phyloP scores from a whole-genome alignment of 352 stramenopile species.

The Globisporangium irregulare region DNA sequence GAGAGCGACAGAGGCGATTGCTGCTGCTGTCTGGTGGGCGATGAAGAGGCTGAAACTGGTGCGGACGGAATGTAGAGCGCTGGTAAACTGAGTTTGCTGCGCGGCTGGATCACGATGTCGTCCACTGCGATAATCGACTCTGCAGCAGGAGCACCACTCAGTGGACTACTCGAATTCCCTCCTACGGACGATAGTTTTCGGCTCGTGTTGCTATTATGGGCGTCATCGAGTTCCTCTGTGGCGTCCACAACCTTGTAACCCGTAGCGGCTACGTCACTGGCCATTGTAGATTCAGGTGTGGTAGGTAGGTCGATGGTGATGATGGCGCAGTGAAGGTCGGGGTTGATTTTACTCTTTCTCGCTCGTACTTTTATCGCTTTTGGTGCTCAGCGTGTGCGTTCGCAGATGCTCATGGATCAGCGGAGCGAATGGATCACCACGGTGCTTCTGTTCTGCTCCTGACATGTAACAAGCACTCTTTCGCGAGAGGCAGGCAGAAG shows the following conservation, averaged over 20 bases:
- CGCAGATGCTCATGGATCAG: neutral
- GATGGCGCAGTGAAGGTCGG: neutral
- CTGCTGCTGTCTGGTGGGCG: neutral
- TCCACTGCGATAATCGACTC: neutral
- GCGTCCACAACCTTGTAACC: neutral
- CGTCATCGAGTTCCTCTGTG: neutral
- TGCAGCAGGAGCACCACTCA: neutral
- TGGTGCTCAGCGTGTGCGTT: neutral
- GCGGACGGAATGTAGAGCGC: neutral
- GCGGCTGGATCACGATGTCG: conserved; percentile 7
- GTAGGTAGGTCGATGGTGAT: neutral
- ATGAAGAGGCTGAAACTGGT: neutral
- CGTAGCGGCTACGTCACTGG: neutral
- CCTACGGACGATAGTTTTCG: neutral
- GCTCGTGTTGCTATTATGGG: neutral
- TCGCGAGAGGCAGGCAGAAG: neutral
- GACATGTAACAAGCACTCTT: neutral
- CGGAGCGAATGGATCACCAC: neutral
- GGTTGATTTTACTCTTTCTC: neutral
- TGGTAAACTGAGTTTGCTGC: neutral
- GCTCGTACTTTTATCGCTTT: neutral
- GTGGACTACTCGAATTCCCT: neutral
- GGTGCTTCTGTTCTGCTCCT: neutral
- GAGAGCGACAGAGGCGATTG: neutral
- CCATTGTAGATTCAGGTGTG: neutral